Evolutionary conservation across 345 rosid species (phyloP), one percentile per base, ranked within the genome.

Genomic region (Moricandia moricandioides): DNA sequence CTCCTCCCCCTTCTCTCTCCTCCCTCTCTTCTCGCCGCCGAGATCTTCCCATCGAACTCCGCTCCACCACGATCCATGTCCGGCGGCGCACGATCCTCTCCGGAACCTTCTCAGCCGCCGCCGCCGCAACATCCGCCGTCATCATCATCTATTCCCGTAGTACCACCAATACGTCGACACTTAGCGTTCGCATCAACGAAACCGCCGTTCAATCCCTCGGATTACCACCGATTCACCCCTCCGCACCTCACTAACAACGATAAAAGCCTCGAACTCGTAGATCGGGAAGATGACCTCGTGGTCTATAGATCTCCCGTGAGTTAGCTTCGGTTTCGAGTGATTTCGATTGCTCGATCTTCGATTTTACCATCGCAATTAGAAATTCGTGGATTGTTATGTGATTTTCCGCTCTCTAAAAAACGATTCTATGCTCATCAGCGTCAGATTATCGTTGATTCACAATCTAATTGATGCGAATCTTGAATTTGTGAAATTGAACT

Each of bases 281-380:
- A 88, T 85, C 91, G 82, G 64, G 88, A 82, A 33, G 81, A 83
- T 5, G 96, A 87, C 18, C 84, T 85, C 37, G 71, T 94, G 47
- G 81, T 89, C 21, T 84, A 89, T 70, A 87, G 92, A 86, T 84
- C 91, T 83, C 90, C 95, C 21, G 97, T 94, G 85, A 84, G 97
- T 84, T 52, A 7, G 7, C 58, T 10, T 69, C 49, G 4, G 27
- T 13, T 47, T 63, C n/a, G 31, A 27, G 35, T 58, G 71, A 7
- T 65, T 72, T 26, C 37, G 54, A 33, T 58, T 39, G 65, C 37
- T 66, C 65, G 73, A 57, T 69, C 29, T 59, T 4, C 69, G 31
- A 6, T 65, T 69, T 12, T 21, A 21, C 5, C 13, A 21, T 63
- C 54, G 72, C 35, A 45, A 68, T 47, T 47, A n/a, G 8, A n/a